Evolutionary conservation across 768 basidiomycete species (phyloP), one percentile per base, ranked within the genome.

Genomic region (Rhodotorula toruloides): DNA sequence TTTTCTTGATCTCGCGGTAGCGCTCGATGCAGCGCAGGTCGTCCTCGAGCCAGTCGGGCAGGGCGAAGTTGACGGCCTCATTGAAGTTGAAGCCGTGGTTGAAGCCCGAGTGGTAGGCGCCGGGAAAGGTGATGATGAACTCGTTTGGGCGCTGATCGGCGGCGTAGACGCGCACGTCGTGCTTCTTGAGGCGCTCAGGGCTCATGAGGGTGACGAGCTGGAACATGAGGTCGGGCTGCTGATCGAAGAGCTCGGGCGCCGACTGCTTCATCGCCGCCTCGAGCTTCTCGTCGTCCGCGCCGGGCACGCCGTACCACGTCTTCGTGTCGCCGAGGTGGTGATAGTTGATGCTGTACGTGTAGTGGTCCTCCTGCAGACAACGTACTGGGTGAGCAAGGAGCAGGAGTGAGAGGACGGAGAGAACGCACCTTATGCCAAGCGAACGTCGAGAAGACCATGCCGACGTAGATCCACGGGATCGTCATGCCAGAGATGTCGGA

Each of bases 401-500:
- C 78, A 91, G 31, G 48, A 32, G 2, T 10, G 4, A 25, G 58
- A 79, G 85, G 93, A 77, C 93, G 91, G 76, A 27, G 37, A 44
- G 76, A 36, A 39, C n/a, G 39, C 86, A 96, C 76, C 93, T 99
- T 99, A 79, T 99, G 96, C 96, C 96, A 99, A 77, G 94, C 98
- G 78, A 99, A 99, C 5, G 96, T 94, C 21, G 93, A 94, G 77
- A 99, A 99, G 25, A 91, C 82, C 94, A 98, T 98, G 53, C 96
- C 96, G 67, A 98, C 91, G 77, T 99, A 99, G 43, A 90, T 96
- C 74, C 76, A 75, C 9, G 72, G 70, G 16, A 97, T 91, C 3
- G 94, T 98, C 94, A 99, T 99, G 21, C 96, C 96, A 58, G 93
- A 97, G 61, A 99, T 96, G 77, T 98, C 93, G 8, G 91, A 93